Percentiles rank a stretch among this genome's conserved stretches.
Conservation (phyloP, 2,329 filamentous ascomycete genomes). For the Cadophora luteo-olivacea region DNA sequence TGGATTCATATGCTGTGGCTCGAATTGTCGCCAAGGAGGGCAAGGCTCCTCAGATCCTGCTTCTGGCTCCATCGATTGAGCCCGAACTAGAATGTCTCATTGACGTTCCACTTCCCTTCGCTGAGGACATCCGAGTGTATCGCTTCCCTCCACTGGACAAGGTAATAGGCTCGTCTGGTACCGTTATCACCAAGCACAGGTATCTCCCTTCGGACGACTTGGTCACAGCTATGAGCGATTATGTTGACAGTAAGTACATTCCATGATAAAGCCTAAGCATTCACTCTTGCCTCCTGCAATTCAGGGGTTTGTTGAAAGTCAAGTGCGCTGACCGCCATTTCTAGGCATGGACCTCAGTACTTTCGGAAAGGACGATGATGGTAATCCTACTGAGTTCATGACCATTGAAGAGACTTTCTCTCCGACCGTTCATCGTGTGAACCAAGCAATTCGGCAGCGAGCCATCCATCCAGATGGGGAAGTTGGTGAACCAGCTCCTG, state of each 20-base stretch:
- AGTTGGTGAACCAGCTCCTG: conserved; percentile 65
- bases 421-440: conserved; percentile 85
- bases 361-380: conserved; percentile 76
- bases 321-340: background rate
- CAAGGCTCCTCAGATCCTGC: conserved; percentile 76
- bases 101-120: conserved; percentile 89
- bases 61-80: conserved; percentile 83
- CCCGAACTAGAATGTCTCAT: conserved; percentile 83
- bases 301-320: background rate
- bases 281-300: no score
- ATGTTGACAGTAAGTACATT: conserved; percentile 69
- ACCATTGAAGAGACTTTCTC: conserved; percentile 83
- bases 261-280: background rate
- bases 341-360: conserved; percentile 77
- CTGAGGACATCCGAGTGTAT: conserved; percentile 90
- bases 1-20: conserved; percentile 85
- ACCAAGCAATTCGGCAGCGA: conserved; percentile 82
- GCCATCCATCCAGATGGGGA: conserved; percentile 75
- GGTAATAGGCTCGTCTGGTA: conserved; percentile 86
- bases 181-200: conserved; percentile 79
- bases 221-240: conserved; percentile 83
- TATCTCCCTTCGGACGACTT: conserved; percentile 80
- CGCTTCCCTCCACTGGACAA: conserved; percentile 89
- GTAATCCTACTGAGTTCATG: conserved; percentile 70
- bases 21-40: conserved; percentile 85